Percentiles rank a stretch among this genome's conserved stretches.
Evolutionary conservation across 208 protist species (phyloP).

Genomic region (Cochliopodium minus): DNA sequence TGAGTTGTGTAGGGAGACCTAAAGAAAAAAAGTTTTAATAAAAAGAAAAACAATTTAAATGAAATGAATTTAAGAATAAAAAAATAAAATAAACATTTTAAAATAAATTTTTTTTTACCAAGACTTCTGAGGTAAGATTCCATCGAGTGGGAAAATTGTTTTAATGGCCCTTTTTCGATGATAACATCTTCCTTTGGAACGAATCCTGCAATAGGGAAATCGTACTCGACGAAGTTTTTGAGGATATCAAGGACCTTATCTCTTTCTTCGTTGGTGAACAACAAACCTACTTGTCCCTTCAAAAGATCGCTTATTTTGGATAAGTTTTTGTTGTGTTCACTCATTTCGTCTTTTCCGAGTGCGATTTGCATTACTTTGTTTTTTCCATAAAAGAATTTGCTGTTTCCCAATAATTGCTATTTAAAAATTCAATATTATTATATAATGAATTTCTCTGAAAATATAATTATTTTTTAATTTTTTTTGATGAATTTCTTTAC

Average conservation of each 20-base stretch:
- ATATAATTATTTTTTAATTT: too few relatives aligned
- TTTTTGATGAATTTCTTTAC: too few relatives aligned
- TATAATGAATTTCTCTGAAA: slow-evolving; percentile 9
- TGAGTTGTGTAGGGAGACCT: slow-evolving; percentile 24
- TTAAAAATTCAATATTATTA: slow-evolving; percentile 7
- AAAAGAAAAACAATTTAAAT: too few relatives aligned
- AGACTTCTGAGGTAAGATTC: slow-evolving; percentile 28
- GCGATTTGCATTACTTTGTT: slow-evolving; percentile 34
- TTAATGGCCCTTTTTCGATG: slow-evolving; percentile 20
- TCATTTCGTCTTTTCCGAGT: slow-evolving; percentile 18
- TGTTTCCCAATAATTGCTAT: background rate
- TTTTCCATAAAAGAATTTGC: slow-evolving; percentile 34
- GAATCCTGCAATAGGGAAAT: slow-evolving; percentile 27
- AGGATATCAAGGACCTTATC: slow-evolving; percentile 30
- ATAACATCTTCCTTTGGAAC: slow-evolving; percentile 24
- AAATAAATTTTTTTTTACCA: too few relatives aligned
- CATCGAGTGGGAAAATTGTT: slow-evolving; percentile 25
- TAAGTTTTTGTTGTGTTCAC: slow-evolving; percentile 24
- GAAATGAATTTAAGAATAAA: too few relatives aligned
- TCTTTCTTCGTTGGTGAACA: slow-evolving; percentile 30
- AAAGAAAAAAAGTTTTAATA: background rate
- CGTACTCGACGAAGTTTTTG: slow-evolving; percentile 18
- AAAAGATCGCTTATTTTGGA: slow-evolving; percentile 16
- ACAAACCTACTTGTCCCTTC: slow-evolving; percentile 21
- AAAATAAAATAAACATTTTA: too few relatives aligned